Evolutionary conservation across 2,329 filamentous ascomycete species (phyloP).

Genomic region (Delphinella strobiligena): DNA sequence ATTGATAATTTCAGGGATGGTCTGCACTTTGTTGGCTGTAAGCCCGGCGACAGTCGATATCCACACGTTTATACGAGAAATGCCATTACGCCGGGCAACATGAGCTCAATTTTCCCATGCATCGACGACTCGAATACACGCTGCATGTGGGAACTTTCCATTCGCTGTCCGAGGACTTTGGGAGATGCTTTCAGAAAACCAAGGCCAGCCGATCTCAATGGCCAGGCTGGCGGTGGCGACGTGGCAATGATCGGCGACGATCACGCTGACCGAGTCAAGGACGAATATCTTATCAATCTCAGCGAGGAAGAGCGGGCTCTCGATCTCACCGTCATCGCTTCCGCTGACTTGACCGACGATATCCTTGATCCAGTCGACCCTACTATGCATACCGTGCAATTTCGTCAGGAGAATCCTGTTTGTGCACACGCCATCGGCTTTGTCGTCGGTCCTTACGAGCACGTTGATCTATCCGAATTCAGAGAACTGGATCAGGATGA

Average conservation of each 20-base stretch:
- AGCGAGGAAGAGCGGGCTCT: slow-evolving; percentile 72
- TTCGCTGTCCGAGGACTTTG: slow-evolving; percentile 75
- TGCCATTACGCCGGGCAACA: slow-evolving; percentile 62
- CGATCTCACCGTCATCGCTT: slow-evolving; percentile 84
- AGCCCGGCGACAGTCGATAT: slow-evolving; percentile 67
- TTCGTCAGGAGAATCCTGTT: slow-evolving; percentile 61
- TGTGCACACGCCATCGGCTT: slow-evolving; percentile 87
- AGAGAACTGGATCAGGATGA: slow-evolving; percentile 86
- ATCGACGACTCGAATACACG: slow-evolving; percentile 73
- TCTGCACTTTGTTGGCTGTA: slow-evolving; percentile 79
- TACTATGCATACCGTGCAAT: slow-evolving; percentile 77
- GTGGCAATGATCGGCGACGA: slow-evolving; percentile 28
- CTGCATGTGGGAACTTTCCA: slow-evolving; percentile 77
- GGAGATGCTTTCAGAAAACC: slow-evolving; percentile 53
- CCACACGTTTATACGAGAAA: slow-evolving; percentile 87
- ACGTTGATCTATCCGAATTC: slow-evolving; percentile 79
- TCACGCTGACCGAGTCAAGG: slow-evolving; percentile 2
- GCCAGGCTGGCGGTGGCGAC: too few relatives aligned
- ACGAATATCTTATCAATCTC: slow-evolving; percentile 30
- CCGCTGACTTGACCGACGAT: slow-evolving; percentile 79
- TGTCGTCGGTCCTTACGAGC: slow-evolving; percentile 87
- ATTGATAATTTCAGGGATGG: slow-evolving; percentile 70
- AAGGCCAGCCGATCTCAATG: slow-evolving; percentile 12
- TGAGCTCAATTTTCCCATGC: slow-evolving; percentile 84
- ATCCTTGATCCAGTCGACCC: slow-evolving; percentile 63